Percentiles rank a stretch among this genome's conserved stretches.
Evolutionary conservation across 2,329 filamentous ascomycete genomes (phyloP).

Genomic region (Penicillium sp.): DNA sequence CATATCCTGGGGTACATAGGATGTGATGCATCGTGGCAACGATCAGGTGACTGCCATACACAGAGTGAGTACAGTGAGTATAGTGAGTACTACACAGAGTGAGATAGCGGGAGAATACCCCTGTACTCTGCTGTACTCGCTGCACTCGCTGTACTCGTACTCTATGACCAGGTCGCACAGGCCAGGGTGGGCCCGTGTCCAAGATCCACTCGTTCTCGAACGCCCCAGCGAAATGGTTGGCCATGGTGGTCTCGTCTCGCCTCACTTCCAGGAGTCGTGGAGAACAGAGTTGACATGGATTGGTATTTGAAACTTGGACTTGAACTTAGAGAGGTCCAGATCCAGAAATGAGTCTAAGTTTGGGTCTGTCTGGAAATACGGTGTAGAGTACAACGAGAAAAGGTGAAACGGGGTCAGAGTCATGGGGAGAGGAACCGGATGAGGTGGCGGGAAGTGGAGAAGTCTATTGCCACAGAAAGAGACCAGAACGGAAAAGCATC

Average conservation of each 20-base stretch:
- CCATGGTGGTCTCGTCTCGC: slow-evolving; percentile 14
- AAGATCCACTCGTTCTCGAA: slow-evolving; percentile 23
- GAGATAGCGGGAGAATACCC: not conserved
- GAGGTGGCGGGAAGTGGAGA: slow-evolving; percentile 4
- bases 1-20: slow-evolving; percentile 21
- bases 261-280: slow-evolving; percentile 22
- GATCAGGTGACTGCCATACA: slow-evolving; percentile 9
- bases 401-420: slow-evolving; percentile 6
- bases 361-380: slow-evolving; percentile 1
- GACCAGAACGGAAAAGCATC: not conserved
- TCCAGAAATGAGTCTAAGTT: too few species aligned
- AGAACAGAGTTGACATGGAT: slow-evolving; percentile 9
- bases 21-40: slow-evolving; percentile 4
- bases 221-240: slow-evolving; percentile 17
- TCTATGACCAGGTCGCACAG: slow-evolving; percentile 2
- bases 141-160: too few species aligned
- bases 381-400: not conserved
- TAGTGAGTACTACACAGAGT: too few species aligned
- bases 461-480: not conserved
- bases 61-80: too few species aligned
- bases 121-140: too few species aligned
- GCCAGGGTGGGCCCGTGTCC: slow-evolving; percentile 11
- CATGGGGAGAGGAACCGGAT: slow-evolving; percentile 3
- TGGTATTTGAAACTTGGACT: not conserved
- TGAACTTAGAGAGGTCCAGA: not conserved